These are phyloP conservation scores for Arctium lappa DNA, from an alignment of 129 eudicot species.

Conservation along the genomic window DNA sequence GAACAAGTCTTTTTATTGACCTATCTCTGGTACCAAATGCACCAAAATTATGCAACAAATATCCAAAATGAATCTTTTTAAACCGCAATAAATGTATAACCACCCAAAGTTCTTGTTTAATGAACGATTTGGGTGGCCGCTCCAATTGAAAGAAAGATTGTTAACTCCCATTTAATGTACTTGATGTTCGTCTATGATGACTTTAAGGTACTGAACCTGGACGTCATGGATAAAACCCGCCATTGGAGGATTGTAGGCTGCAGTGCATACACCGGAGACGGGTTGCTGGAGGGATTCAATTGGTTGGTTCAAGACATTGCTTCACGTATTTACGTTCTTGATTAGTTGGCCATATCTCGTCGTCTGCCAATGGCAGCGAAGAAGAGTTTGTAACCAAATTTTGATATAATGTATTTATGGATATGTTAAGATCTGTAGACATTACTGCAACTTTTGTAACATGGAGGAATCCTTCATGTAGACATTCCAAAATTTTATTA, in stretches of 20 bases:
- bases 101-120: not conserved
- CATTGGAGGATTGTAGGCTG: conserved; percentile 95
- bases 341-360: conserved; percentile 26
- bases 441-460: not conserved
- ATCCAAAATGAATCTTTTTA: not conserved
- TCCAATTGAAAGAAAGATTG: not conserved
- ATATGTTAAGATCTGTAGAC: not conserved
- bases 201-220: conserved; percentile 70
- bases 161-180: not conserved
- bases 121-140: not conserved
- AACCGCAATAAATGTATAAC: not conserved
- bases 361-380: not conserved
- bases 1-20: no score
- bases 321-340: conserved; percentile 89
- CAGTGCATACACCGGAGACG: conserved; percentile 96
- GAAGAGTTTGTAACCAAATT: conserved; percentile 2
- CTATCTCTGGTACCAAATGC: not conserved
- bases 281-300: conserved; percentile 89
- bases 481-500: not conserved
- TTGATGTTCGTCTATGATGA: not conserved
- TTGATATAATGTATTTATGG: not conserved
- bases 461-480: not conserved
- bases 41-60: not conserved
- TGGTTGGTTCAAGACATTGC: conserved; percentile 99
- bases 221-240: conserved; percentile 81